Evolutionary conservation across 345 rosid species (phyloP), one percentile per base, ranked within the genome.

Genomic region (Citrus glauca): DNA sequence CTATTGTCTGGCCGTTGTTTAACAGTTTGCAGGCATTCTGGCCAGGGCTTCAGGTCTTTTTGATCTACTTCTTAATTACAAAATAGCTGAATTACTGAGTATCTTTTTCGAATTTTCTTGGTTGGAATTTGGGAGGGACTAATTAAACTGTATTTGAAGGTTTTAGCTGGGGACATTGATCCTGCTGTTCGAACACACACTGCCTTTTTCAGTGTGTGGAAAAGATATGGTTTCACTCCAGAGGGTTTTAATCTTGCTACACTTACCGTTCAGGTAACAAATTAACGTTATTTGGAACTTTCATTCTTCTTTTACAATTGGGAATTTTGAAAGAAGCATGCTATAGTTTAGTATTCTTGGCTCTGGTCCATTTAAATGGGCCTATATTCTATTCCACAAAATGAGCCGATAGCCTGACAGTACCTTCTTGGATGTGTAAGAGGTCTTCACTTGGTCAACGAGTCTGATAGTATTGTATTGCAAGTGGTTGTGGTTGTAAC

Each of bases 21-120:
- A 96, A 94, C 85, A 96, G 99, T 82, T 89, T 94, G 87, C 99
- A 96, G 89, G 99, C 99, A 75, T 96, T 96, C 86, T 96, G 99
- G 99, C 99, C 99, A 0, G 98, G 99, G 86, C 97, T 96, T 85
- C 99, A 96, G 99, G 99, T 95, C 63, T 65, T 69, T 27, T 40
- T 24, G 20, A 24, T 75, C 38, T 62, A 33, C 40, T 75, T 27
- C n/a, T 68, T 73, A 65, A 69, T 76, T 64, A 53, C 32, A 66
- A 22, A 50, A 68, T 68, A 33, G 28, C 14, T 50, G 1, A 40
- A 50, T 27, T 45, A 16, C 28, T 22, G 42, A 60, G n/a, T 57
- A 38, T 72, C 6, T 60, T 69, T 33, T 28, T 20, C n/a, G 1
- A 37, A 20, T 20, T 59, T 66, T 63, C 1, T 42, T 72, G 37